These are phyloP conservation scores for Mycena galericulata DNA, from an alignment of 768 basidiomycete genomes.

Conservation along the genomic window DNA sequence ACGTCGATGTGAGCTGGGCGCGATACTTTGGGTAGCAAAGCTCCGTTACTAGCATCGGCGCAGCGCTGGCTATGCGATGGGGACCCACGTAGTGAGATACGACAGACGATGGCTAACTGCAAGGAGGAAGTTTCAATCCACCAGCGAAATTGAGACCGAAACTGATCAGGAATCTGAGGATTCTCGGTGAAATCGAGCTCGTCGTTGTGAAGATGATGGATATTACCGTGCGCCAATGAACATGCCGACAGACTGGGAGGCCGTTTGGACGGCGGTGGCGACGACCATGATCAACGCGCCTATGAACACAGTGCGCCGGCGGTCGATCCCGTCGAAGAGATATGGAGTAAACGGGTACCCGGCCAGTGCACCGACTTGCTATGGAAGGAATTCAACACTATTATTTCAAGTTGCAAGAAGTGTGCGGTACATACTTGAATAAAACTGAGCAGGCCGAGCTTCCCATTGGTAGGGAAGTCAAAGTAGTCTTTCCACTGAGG, in stretches of 20 bases:
- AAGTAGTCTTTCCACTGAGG: constrained; percentile 74
- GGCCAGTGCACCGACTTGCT: constrained; percentile 79
- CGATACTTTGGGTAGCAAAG: constrained; percentile 86
- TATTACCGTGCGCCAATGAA: constrained; percentile 80
- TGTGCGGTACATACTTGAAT: constrained; percentile 62
- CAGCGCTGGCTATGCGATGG: constrained; percentile 65
- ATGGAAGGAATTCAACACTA: too few species aligned
- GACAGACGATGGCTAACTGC: constrained; percentile 17
- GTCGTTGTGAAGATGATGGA: not conserved
- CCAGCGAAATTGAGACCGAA: constrained; percentile 81
- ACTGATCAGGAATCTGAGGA: constrained; percentile 71
- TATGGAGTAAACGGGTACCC: constrained; percentile 80
- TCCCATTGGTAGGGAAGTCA: constrained; percentile 63
- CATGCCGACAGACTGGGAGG: constrained; percentile 78
- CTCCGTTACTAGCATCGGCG: constrained; percentile 88
- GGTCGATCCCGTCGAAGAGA: constrained; percentile 78
- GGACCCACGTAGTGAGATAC: constrained; percentile 41
- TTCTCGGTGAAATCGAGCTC: not conserved
- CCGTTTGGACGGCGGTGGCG: constrained; percentile 76
- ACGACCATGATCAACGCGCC: constrained; percentile 78
- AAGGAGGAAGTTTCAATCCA: constrained; percentile 62
- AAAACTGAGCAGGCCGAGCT: constrained; percentile 76
- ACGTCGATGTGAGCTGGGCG: constrained; percentile 79
- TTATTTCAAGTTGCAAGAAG: not conserved
- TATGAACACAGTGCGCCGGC: constrained; percentile 71